Evolutionary conservation across 164 flowering plant species (phyloP).

Genomic region (Macadamia integrifolia): DNA sequence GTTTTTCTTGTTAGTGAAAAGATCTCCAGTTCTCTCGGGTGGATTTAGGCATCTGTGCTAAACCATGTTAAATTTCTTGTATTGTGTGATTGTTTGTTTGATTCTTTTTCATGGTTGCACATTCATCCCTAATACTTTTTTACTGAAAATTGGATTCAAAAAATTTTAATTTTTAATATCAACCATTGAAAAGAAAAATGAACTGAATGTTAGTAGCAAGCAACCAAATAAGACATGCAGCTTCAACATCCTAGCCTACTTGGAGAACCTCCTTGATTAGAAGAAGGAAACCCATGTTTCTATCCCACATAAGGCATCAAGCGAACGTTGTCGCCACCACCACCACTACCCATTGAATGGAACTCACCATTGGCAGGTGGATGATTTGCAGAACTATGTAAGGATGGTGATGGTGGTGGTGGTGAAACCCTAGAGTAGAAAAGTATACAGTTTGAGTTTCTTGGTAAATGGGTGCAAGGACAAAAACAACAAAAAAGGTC

Average conservation of each 20-base stretch:
- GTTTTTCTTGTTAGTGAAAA: no score
- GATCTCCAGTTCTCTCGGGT: no score
- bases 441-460: background rate
- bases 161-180: no score
- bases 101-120: no score
- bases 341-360: slow-evolving; percentile 12
- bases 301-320: slow-evolving; percentile 42
- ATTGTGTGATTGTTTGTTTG: no score
- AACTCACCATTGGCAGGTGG: slow-evolving; percentile 17
- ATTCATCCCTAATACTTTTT: no score
- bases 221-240: background rate
- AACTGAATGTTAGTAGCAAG: no score
- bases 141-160: no score
- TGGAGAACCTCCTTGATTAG: slow-evolving; percentile 50
- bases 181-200: background rate
- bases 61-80: no score
- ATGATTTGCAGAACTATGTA: slow-evolving; percentile 39
- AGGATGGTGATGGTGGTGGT: slow-evolving; percentile 8
- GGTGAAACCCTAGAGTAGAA: background rate
- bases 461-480: background rate
- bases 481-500: no score
- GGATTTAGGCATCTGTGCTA: no score
- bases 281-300: slow-evolving; percentile 56
- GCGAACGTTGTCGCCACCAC: slow-evolving; percentile 10
- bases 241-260: background rate